A percentile compares a stretch with the other conserved stretches of the same genome.
These are phyloP conservation scores for Scleromitrula shiraiana DNA, from an alignment of 2,329 filamentous ascomycete species.

Conservation along the genomic window DNA sequence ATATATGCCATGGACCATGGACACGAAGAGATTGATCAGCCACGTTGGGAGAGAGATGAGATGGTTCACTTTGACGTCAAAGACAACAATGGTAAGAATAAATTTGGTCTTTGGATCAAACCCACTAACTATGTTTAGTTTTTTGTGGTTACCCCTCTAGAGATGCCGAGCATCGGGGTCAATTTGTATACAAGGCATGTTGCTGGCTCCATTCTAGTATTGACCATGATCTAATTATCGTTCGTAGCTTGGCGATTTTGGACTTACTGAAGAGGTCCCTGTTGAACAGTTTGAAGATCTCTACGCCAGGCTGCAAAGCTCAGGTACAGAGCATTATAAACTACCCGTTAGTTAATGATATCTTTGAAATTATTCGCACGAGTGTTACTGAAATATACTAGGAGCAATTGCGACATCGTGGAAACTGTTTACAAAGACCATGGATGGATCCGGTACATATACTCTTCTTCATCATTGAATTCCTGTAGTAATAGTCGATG, in stretches of 20 bases:
- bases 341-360: background rate
- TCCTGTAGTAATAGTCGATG: too few species aligned
- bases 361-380: background rate
- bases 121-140: background rate
- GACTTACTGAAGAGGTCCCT: background rate
- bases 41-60: constrained; percentile 3
- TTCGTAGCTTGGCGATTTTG: constrained; percentile 1
- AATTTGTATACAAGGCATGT: background rate
- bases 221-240: background rate
- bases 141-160: background rate
- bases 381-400: background rate
- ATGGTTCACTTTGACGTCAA: constrained; percentile 5
- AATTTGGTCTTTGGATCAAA: background rate
- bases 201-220: too few species aligned
- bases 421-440: background rate
- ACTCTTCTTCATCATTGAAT: background rate
- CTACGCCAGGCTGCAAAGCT: background rate
- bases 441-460: background rate
- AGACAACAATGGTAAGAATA: background rate
- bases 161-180: background rate
- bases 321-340: background rate
- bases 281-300: background rate
- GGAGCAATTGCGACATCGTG: constrained; percentile 1
- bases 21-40: background rate
- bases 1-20: background rate